These are phyloP conservation scores for Penicillium glabrum DNA, from an alignment of 2,329 filamentous ascomycete species.

Conservation along the genomic window DNA sequence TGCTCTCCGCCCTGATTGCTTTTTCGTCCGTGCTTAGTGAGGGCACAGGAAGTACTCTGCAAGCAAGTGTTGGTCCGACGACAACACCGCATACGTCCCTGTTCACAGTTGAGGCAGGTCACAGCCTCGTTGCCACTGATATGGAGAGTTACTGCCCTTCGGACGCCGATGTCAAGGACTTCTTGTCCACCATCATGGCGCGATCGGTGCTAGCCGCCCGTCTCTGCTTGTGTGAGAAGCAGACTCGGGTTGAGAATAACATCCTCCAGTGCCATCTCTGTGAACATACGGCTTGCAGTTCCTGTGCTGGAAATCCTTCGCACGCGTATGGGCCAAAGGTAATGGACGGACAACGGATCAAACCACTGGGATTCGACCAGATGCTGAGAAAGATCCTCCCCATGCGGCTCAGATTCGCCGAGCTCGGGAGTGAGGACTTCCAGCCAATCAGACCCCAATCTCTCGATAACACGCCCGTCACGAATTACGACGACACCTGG, in stretches of 20 bases:
- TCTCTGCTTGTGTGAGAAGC: slow-evolving; percentile 60
- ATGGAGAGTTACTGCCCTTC: background rate
- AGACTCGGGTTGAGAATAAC: slow-evolving; percentile 34
- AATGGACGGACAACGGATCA: slow-evolving; percentile 27
- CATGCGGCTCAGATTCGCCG: slow-evolving; percentile 38
- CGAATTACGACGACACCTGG: slow-evolving; percentile 27
- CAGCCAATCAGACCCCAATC: slow-evolving; percentile 13
- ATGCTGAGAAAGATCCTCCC: slow-evolving; percentile 45
- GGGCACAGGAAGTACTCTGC: background rate
- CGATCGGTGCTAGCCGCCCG: slow-evolving; percentile 26
- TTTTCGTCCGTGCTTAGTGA: slow-evolving; percentile 27
- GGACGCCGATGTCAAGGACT: background rate
- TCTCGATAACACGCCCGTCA: background rate
- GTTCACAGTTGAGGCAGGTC: background rate
- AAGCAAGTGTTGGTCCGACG: background rate
- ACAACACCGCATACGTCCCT: background rate
- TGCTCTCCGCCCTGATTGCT: slow-evolving; percentile 59
- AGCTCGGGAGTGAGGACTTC: slow-evolving; percentile 27
- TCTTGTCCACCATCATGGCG: background rate
- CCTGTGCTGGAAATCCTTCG: slow-evolving; percentile 56
- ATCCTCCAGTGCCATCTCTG: slow-evolving; percentile 55
- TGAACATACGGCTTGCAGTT: slow-evolving; percentile 54
- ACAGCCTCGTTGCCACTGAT: background rate
- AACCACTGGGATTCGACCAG: slow-evolving; percentile 47
- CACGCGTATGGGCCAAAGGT: slow-evolving; percentile 44